Base-by-base conservation (phyloP, 768 basidiomycete species). In the Punctularia strigosozonata region DNA sequence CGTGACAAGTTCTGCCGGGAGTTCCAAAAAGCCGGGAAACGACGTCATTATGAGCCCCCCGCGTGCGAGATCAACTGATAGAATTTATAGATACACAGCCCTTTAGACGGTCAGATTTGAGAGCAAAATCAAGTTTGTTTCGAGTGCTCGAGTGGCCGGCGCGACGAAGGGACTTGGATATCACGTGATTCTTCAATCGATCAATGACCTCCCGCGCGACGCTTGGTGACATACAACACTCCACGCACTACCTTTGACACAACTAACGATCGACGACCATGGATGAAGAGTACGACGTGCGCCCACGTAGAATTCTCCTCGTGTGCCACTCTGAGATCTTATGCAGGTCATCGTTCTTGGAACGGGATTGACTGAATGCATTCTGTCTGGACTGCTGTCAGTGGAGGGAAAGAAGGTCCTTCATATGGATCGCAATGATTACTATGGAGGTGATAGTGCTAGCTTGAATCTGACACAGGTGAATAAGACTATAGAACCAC, bases 321-420 rank as follows among this genome's bases (percentile, higher is more conserved):
- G n/a, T 13, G 24, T 23, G 32, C 18, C 30, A 17, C 40, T 36
- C n/a, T 20, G 21, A 22, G 31, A 31, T 37, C 30, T 35, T 41
- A 31, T 33, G 38, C 56, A 88, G 84, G 85, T 86, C 60, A 74
- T 89, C 59, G 82, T 91, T 47, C 75, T 98, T 52, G 95, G 95
- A 44, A 99, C 95, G 45, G 95, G 95, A 45, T 67, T 99, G 55
- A 97, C 94, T 21, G 95, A 99, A 62, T 98, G 95, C 65, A 92
- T 98, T 59, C 77, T 99, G 45, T 98, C 95, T 13, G 95, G 95
- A 25, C 65, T 99, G 51, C 71, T 99, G 51, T 98, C 94, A n/a
- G 94, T 97, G 32, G 95, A 97, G 60, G 94, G 95, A 46, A 97
- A 98, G 75, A 99, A 98, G 67, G 95, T 99, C 53, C 78, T 99